A percentile compares a stretch with the other conserved stretches of the same genome.
Conservation (phyloP, 192 early-diverging fungal genomes). For the Kickxella alabastrina region DNA sequence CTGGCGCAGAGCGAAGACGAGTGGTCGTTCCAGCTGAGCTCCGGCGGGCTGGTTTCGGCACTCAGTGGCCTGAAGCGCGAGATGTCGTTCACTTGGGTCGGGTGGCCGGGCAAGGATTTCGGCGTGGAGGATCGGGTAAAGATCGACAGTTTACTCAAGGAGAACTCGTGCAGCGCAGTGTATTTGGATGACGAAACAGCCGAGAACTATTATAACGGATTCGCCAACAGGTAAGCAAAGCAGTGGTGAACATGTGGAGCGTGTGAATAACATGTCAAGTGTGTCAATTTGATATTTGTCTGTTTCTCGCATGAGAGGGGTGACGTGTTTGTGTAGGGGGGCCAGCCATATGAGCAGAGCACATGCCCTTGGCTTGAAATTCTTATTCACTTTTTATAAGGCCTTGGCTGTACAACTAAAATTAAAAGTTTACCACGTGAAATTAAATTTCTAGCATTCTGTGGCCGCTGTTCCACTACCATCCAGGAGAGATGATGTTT, state of each 20-base stretch:
- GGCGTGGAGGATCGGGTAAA: constrained; percentile 73
- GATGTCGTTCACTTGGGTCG: constrained; percentile 98
- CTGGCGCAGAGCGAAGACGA: constrained; percentile 40
- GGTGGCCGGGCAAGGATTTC: constrained; percentile 94
- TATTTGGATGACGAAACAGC: constrained; percentile 92
- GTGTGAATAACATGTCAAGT: too few relatives aligned
- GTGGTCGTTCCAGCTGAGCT: constrained; percentile 80
- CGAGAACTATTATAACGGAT: constrained; percentile 96
- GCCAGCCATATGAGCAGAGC: background rate
- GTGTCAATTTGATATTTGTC: background rate
- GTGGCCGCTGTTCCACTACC: constrained; percentile 99
- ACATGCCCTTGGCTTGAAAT: background rate
- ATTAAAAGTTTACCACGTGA: too few relatives aligned
- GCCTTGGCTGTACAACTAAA: too few relatives aligned
- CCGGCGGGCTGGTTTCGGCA: constrained; percentile 94
- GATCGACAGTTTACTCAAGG: constrained; percentile 64
- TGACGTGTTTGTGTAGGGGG: too few relatives aligned
- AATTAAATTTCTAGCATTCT: too few relatives aligned
- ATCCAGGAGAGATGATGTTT: constrained; percentile 97
- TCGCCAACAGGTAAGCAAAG: constrained; percentile 77
- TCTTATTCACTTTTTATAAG: too few relatives aligned
- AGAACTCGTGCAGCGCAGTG: constrained; percentile 88
- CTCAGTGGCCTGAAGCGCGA: constrained; percentile 89
- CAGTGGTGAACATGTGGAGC: background rate
- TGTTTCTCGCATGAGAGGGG: background rate